Evolutionary conservation across 768 basidiomycete genomes (phyloP).

Genomic region (Coprinopsis marcescibilis): DNA sequence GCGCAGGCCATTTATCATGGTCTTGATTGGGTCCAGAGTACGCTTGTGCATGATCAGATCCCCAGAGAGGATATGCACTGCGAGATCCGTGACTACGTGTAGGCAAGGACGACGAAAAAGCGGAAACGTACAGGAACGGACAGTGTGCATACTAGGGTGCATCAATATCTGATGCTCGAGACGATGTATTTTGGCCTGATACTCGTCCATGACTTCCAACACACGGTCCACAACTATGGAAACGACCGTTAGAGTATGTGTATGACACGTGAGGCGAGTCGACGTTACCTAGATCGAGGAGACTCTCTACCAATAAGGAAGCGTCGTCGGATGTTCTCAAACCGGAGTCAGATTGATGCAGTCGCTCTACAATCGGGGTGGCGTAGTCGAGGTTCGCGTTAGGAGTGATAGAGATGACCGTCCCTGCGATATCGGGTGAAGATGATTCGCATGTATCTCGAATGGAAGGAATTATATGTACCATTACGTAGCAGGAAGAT

Average conservation of each 20-base stretch:
- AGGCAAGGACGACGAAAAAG: constrained; percentile 31
- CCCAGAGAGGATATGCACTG: constrained; percentile 70
- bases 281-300: constrained; percentile 46
- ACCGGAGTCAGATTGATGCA: constrained; percentile 53
- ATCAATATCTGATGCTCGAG: constrained; percentile 55
- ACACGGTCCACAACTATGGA: constrained; percentile 57
- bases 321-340: constrained; percentile 57
- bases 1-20: constrained; percentile 56
- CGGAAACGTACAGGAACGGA: constrained; percentile 44
- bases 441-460: neutral
- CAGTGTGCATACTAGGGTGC: constrained; percentile 52
- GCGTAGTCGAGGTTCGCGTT: constrained; percentile 41
- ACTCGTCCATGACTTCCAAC: constrained; percentile 61
- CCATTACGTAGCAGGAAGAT: constrained; percentile 62
- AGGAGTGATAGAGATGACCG: constrained; percentile 54
- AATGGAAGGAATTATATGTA: constrained; percentile 12
- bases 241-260: neutral
- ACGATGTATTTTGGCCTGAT: constrained; percentile 52
- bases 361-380: constrained; percentile 49
- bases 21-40: constrained; percentile 64
- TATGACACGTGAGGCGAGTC: neutral
- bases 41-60: constrained; percentile 68
- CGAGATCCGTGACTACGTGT: neutral
- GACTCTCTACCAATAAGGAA: constrained; percentile 53
- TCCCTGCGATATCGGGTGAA: constrained; percentile 36